These are phyloP conservation scores for Fusarium succisae DNA, from an alignment of 2,329 filamentous ascomycete species.

Conservation along the genomic window DNA sequence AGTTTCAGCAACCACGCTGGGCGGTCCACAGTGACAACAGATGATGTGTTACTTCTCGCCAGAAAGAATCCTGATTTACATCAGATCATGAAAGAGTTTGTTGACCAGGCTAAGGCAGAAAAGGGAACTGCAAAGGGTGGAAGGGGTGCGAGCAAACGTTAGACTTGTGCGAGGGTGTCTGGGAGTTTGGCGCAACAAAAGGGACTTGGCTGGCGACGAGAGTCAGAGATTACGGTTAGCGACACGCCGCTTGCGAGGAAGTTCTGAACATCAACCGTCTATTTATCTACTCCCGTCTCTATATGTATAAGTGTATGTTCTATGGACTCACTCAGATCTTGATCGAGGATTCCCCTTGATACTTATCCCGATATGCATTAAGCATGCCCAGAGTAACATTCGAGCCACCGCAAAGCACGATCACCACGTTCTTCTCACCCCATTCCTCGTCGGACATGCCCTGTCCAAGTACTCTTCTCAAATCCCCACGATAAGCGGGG, in stretches of 20 bases:
- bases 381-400: slow-evolving; percentile 72
- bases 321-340: slow-evolving; percentile 32
- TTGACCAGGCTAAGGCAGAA: slow-evolving; percentile 67
- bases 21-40: slow-evolving; percentile 79
- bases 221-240: not conserved
- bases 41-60: slow-evolving; percentile 88
- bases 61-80: slow-evolving; percentile 88
- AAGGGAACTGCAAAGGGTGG: slow-evolving; percentile 40
- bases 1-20: slow-evolving; percentile 78
- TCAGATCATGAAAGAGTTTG: slow-evolving; percentile 74
- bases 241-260: not conserved
- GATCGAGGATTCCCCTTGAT: slow-evolving; percentile 47
- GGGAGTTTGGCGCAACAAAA: slow-evolving; percentile 25
- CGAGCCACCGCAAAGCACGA: slow-evolving; percentile 85
- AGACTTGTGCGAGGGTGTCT: slow-evolving; percentile 14
- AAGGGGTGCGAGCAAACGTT: slow-evolving; percentile 48
- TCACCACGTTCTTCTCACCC: slow-evolving; percentile 76
- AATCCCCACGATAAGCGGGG: slow-evolving; percentile 68
- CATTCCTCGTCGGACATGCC: slow-evolving; percentile 65
- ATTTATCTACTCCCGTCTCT: not conserved
- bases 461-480: slow-evolving; percentile 69
- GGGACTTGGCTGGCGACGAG: not conserved
- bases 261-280: not conserved
- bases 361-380: slow-evolving; percentile 63
- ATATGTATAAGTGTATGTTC: not conserved